Evolutionary conservation across 1,139 yeast species (phyloP), one percentile per base, ranked within the genome.

Genomic region (Zygosaccharomyces sapae): DNA sequence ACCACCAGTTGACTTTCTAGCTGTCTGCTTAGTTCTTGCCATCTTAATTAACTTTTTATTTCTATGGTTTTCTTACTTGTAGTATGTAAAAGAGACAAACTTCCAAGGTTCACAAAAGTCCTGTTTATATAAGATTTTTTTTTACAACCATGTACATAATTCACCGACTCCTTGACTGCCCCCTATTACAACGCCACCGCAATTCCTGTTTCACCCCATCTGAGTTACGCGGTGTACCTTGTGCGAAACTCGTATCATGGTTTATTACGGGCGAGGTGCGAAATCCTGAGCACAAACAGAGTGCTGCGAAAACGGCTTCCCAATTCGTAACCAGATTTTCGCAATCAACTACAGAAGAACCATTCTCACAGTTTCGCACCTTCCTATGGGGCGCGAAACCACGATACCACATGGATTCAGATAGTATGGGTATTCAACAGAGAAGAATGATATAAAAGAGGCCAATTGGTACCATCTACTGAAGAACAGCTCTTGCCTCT

Each of bases 1-100:
- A 79, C 97, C 97, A 84, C 96, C 96, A 69, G 96, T 88, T 65
- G 97, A 88, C 77, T 89, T 89, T 84, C 96, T 87, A 70, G 97
- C 96, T 61, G 97, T 89, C 81, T 90, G 96, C 78, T 90, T 89
- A 61, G 96, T 89, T 86, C 97, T 89, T 73, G 97, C 97, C 97
- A 89, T 89, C 87, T 77, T 81, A 92, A 83, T 77, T 84, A 97
- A 73, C 97, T 97, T 80, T 97, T 89, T 73, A 90, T 46, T 25
- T 18, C 5, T 31, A 34, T 38, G 6, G 3, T 8, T 41, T 12
- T 22, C 5, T 13, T 33, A 3, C 4, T 33, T 13, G 2, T 10
- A 27, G 20, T 4, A n/a, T 16, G 3, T 16, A 16, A 13, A 31
- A 7, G 33, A 41, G n/a, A n/a, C n/a, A n/a, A n/a, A n/a, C n/a